A percentile compares a stretch with the other conserved stretches of the same genome.
Conservation (phyloP, 2,329 filamentous ascomycete genomes). For the Aspergillus transmontanensis region DNA sequence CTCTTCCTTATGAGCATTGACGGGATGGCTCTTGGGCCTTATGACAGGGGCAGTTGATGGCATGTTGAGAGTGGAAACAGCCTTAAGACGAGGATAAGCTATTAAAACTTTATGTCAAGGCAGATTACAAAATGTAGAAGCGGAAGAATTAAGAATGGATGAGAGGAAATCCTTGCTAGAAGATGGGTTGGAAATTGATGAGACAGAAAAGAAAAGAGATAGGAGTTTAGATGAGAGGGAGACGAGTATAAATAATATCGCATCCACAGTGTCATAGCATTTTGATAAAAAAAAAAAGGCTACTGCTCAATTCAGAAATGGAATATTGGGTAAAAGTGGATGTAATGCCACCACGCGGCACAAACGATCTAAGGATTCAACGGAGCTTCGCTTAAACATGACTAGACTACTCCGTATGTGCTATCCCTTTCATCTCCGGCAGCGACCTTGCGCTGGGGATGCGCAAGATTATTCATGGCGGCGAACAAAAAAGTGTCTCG, state of each 20-base stretch:
- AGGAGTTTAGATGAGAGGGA: conserved; percentile 12
- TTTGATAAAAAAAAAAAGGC: conserved; percentile 11
- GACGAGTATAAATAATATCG: conserved; percentile 20
- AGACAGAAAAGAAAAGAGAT: conserved; percentile 7
- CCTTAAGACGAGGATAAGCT: too few relatives aligned
- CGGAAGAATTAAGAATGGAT: background rate
- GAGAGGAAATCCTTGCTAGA: conserved; percentile 2
- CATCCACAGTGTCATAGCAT: conserved; percentile 14
- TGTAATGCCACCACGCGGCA: conserved; percentile 24
- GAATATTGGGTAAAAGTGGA: conserved; percentile 15
- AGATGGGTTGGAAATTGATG: background rate
- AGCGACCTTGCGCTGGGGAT: conserved; percentile 22
- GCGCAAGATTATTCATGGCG: conserved; percentile 20
- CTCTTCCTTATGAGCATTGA: conserved; percentile 31
- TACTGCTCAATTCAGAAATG: conserved; percentile 1
- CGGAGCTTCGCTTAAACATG: conserved; percentile 21
- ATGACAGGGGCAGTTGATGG: conserved; percentile 36
- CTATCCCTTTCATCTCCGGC: conserved; percentile 31
- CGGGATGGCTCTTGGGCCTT: conserved; percentile 28
- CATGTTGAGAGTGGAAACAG: conserved; percentile 22
- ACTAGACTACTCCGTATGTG: conserved; percentile 15
- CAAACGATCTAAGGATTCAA: conserved; percentile 22
- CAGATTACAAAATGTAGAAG: background rate
- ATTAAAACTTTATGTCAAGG: background rate
- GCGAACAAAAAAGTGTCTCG: conserved; percentile 16